Conservation (phyloP, 164 flowering plant genomes). For the Piper betle region DNA sequence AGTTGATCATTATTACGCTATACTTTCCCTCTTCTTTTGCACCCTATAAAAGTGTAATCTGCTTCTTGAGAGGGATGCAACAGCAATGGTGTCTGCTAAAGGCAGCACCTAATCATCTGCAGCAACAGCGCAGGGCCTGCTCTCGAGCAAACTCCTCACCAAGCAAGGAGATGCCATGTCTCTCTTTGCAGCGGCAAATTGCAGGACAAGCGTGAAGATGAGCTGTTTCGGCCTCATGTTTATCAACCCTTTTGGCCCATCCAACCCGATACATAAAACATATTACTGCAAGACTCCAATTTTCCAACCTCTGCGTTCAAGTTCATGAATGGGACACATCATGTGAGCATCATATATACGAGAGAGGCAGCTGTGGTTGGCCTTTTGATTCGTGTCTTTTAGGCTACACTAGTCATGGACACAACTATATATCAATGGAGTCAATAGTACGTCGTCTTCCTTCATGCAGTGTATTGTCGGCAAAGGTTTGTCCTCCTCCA, state of each 20-base stretch:
- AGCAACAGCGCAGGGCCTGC: background rate
- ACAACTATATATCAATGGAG: no score
- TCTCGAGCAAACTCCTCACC: no score
- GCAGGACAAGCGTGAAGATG: background rate
- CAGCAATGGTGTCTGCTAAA: background rate
- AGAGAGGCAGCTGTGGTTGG: background rate
- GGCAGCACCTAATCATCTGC: background rate
- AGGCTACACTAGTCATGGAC: background rate
- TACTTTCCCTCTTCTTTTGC: background rate
- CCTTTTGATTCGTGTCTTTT: background rate
- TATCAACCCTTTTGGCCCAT: background rate
- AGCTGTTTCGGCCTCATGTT: background rate
- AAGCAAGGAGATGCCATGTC: background rate
- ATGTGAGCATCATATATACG: background rate
- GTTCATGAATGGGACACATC: background rate
- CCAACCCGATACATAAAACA: background rate
- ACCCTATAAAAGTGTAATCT: background rate
- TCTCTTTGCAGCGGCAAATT: background rate
- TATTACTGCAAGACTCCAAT: no score
- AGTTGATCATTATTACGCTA: background rate
- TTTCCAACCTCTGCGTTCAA: background rate
- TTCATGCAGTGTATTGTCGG: background rate
- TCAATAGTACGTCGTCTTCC: no score
- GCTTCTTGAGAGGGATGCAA: background rate
- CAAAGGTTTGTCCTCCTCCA: background rate